phyloP scores from a whole-genome alignment of 2,329 filamentous ascomycete genomes.

The Nannizziopsis barbatae region DNA sequence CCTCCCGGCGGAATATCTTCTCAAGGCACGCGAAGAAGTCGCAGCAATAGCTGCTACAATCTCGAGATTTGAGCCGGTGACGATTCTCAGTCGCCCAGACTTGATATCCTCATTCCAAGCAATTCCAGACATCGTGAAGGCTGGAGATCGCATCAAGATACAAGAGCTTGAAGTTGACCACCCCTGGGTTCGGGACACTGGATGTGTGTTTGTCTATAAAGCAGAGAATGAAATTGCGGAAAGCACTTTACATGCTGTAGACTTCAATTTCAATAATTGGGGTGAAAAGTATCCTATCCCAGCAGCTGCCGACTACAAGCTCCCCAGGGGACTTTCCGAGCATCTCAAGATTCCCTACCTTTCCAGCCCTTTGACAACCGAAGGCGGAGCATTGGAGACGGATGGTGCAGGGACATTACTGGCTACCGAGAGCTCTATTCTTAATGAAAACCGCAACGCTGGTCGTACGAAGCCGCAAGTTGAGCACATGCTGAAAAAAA shows the following conservation, averaged over 20 bases:
- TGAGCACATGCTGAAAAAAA: slow-evolving; percentile 20
- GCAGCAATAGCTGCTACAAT: slow-evolving; percentile 22
- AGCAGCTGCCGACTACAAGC: slow-evolving; percentile 14
- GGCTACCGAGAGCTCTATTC: slow-evolving; percentile 26
- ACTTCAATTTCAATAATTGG: too few relatives aligned
- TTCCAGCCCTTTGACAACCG: slow-evolving; percentile 17
- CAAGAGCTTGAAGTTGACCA: slow-evolving; percentile 19
- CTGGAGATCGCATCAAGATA: slow-evolving; percentile 16
- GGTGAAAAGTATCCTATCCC: not conserved
- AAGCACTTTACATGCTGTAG: too few relatives aligned
- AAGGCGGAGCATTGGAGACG: slow-evolving; percentile 27
- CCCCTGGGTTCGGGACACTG: slow-evolving; percentile 25
- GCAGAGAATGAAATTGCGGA: not conserved
- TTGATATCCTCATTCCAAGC: too few relatives aligned
- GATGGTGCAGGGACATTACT: slow-evolving; percentile 29
- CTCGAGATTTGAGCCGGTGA: slow-evolving; percentile 25
- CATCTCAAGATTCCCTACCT: slow-evolving; percentile 13
- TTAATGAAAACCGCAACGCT: slow-evolving; percentile 23
- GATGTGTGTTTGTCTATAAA: slow-evolving; percentile 21
- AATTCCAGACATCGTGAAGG: slow-evolving; percentile 10
- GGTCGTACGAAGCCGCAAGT: slow-evolving; percentile 18
- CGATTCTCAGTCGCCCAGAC: slow-evolving; percentile 21
- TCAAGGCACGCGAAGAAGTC: slow-evolving; percentile 18
- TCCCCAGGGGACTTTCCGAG: slow-evolving; percentile 10
- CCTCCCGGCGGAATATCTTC: not conserved